Base-by-base conservation (phyloP, 1,284 basidiomycete genomes). In the Rhodotorula sp. region DNA sequence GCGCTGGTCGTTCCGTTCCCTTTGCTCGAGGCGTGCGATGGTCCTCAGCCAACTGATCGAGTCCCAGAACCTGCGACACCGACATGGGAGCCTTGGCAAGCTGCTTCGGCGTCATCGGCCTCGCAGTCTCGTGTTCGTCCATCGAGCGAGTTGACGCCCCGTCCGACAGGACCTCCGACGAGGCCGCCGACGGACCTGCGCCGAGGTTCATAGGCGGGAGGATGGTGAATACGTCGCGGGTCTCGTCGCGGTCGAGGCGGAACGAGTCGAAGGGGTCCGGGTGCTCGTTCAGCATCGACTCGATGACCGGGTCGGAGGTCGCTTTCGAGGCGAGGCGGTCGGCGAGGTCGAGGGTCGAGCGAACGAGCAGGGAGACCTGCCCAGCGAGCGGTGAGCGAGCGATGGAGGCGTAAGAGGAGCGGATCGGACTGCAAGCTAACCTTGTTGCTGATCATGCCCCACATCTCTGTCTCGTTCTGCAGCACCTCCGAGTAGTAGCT, bases 261-360 rank as follows among this genome's bases (percentile, higher is more conserved):
- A 80, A 82, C 36, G 77, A 76, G 59, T 79, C 75, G 61, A 82
- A 82, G 0, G 81, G 81, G 61, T 82, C 81, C 0, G 81, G 80
- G 29, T 81, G 80, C 30, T 77, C 69, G 13, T 79, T 68, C 8
- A 81, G 73, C 76, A 82, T 78, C 51, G 76, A 70, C 63, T 82
- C 81, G 47, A 82, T 76, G n/a, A 79, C 75, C 24, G 81, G 80
- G 68, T 82, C 81, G 17, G 77, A 69, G 2, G 78, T 76, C 1
- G 74, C 80, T 64, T 82, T 82, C 15, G 79, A 78, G 10, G 80
- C 77, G 62, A 82, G 77, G 3, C 81, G 72, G 46, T 82, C 81
- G 29, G 75, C 70, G 17, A 77, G 67, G 65, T 77, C 76, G 32
- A 77, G 66, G 6, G 76, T 74, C 11, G 76, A 77, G 30, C 76